These are phyloP conservation scores for Blastobotrys chiropterorum DNA, from an alignment of 805 yeast genomes.

Conservation along the genomic window DNA sequence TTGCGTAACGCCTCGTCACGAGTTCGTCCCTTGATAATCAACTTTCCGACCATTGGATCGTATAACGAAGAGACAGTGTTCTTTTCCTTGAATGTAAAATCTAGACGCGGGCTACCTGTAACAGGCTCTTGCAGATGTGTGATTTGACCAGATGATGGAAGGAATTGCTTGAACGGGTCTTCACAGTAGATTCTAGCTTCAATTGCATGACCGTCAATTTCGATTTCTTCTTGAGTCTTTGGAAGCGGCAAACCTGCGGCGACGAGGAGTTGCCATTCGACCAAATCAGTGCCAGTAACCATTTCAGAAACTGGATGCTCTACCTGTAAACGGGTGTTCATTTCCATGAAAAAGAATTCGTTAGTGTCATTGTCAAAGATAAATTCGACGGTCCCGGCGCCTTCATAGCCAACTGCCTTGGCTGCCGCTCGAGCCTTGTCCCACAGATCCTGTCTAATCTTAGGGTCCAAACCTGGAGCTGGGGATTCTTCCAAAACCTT, in stretches of 20 bases:
- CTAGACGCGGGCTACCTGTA: conserved; percentile 25
- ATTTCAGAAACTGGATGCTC: conserved; percentile 54
- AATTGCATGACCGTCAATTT: conserved; percentile 26
- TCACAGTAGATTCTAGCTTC: conserved; percentile 32
- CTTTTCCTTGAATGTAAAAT: conserved; percentile 25
- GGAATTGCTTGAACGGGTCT: conserved; percentile 28
- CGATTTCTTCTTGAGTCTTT: conserved; percentile 26
- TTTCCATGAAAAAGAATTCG: conserved; percentile 51
- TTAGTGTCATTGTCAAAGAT: conserved; percentile 47
- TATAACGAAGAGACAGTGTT: conserved; percentile 27
- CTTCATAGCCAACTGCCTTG: conserved; percentile 43
- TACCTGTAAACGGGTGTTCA: conserved; percentile 52
- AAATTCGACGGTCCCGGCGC: conserved; percentile 55
- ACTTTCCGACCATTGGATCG: conserved; percentile 32
- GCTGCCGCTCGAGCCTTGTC: conserved; percentile 46
- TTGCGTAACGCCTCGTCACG: conserved; percentile 26
- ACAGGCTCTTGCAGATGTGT: conserved; percentile 24
- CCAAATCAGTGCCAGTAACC: conserved; percentile 50
- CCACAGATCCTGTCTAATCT: conserved; percentile 41
- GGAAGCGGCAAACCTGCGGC: conserved; percentile 31
- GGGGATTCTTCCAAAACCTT: conserved; percentile 53
- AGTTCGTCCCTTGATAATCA: conserved; percentile 25
- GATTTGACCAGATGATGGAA: conserved; percentile 28
- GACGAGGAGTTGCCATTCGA: conserved; percentile 41
- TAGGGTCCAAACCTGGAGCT: conserved; percentile 47